Evolutionary conservation across 2,329 filamentous ascomycete species (phyloP), one percentile per base, ranked within the genome.

Genomic region (Chalaropsis ovoidea): DNA sequence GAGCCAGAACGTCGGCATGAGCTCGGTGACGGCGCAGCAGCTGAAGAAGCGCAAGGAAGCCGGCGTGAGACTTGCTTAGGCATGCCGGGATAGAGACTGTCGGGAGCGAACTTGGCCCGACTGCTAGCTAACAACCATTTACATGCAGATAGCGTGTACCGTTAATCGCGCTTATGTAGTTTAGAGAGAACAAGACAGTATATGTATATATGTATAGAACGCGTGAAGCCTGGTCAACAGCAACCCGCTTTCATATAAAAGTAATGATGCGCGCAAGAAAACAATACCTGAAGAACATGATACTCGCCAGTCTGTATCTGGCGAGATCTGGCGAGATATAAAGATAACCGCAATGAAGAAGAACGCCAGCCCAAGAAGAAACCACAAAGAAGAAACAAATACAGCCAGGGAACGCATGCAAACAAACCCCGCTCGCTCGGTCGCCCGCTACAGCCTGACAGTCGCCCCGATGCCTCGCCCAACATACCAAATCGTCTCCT

Each of bases 391-490:
- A 67, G 24, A 56, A 65, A 56, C 8, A 60, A 61, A 68, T 41
- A 65, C 70, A 76, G 27, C 75, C 63, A 31, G 22, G 6, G 47
- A n/a, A n/a, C n/a, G n/a, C n/a, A 70, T 68, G 49, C 75, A 47
- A 43, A n/a, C 27, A 39, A 31, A 35, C 27, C 54, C n/a, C 15
- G 6, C 39, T 35, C 15, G 6, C 39, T 17, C 27, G 27, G 24
- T 24, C 47, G 45, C 19, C 42, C 35, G 47, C 76, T 71, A 85
- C 56, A 82, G 70, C 63, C 77, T 76, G 35, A 89, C 79, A 70
- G 79, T 83, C 3, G 89, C 87, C 13, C 85, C 86, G 69, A 93
- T 89, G 0, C 87, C 87, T 68, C 78, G 80, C 0, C 88, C 88
- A 42, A 78, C 75, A 71, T 89, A 92, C 78, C 86, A 85, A 15